Evolutionary conservation across 1,284 basidiomycete species (phyloP).

Genomic region (Leccinum solheimii): DNA sequence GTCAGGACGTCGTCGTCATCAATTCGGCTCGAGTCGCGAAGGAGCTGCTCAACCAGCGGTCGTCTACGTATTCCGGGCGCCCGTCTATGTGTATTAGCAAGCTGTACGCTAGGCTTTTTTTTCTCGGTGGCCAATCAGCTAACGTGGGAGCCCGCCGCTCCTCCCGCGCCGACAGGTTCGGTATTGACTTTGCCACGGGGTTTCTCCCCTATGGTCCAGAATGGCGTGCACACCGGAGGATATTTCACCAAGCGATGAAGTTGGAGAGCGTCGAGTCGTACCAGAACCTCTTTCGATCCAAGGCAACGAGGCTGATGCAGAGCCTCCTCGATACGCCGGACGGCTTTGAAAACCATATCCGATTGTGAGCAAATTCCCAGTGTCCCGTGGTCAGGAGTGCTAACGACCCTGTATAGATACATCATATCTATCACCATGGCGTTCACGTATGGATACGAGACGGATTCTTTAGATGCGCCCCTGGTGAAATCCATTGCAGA

Average conservation of each 20-base stretch:
- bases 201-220: slow-evolving; percentile 33
- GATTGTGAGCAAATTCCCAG: slow-evolving; percentile 17
- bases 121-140: not conserved
- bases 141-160: not conserved
- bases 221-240: slow-evolving; percentile 32
- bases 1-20: slow-evolving; percentile 30
- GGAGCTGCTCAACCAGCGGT: slow-evolving; percentile 34
- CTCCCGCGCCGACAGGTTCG: slow-evolving; percentile 23
- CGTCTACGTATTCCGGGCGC: slow-evolving; percentile 32
- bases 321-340: slow-evolving; percentile 26
- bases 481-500: slow-evolving; percentile 30
- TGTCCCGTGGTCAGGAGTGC: not conserved
- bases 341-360: slow-evolving; percentile 26
- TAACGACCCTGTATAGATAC: slow-evolving; percentile 21
- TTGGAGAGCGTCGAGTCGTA: slow-evolving; percentile 20
- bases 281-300: slow-evolving; percentile 24
- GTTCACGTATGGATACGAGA: slow-evolving; percentile 34
- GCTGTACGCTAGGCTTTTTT: slow-evolving; percentile 18
- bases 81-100: slow-evolving; percentile 26
- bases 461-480: slow-evolving; percentile 27
- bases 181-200: slow-evolving; percentile 34
- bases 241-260: slow-evolving; percentile 34
- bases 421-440: slow-evolving; percentile 34
- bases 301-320: slow-evolving; percentile 21
- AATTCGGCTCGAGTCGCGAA: slow-evolving; percentile 31